These are phyloP conservation scores for Arthrobotrys sinensis DNA, from an alignment of 2,329 filamentous ascomycete genomes.

Conservation along the genomic window DNA sequence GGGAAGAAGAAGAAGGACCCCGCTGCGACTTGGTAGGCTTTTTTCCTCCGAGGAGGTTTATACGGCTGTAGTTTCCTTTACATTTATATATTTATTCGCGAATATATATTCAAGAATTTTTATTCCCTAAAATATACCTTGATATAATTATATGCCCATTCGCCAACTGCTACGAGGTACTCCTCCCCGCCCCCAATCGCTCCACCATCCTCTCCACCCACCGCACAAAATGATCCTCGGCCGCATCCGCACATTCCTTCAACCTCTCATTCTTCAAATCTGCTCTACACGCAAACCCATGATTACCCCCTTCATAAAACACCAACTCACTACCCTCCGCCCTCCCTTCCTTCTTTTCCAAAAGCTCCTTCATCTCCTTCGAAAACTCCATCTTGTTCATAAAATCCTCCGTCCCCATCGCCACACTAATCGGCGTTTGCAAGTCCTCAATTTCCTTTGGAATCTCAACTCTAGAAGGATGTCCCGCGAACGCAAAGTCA, in stretches of 20 bases:
- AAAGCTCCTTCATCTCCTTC: constrained; percentile 19
- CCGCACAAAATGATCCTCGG: constrained; percentile 50
- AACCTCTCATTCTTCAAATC: constrained; percentile 45
- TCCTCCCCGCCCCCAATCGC: not conserved
- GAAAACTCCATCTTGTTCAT: constrained; percentile 27
- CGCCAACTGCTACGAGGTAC: not conserved
- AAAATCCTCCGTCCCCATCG: constrained; percentile 56
- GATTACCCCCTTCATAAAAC: constrained; percentile 50
- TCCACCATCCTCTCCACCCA: constrained; percentile 44
- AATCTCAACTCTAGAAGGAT: constrained; percentile 30
- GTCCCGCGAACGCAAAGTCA: constrained; percentile 48
- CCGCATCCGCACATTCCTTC: constrained; percentile 34
- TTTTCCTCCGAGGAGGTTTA: not conserved
- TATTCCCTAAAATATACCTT: no score
- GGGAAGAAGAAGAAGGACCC: constrained; percentile 12
- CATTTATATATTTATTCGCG: not conserved
- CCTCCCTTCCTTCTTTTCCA: constrained; percentile 33
- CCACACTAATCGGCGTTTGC: constrained; percentile 29
- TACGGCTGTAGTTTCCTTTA: not conserved
- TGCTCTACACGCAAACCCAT: constrained; percentile 52
- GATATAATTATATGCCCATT: no score
- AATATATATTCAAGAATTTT: not conserved
- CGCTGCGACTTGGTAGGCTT: not conserved
- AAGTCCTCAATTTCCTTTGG: constrained; percentile 35
- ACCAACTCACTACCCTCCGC: constrained; percentile 43